Percentiles rank a stretch among this genome's conserved stretches.
phyloP scores from a whole-genome alignment of 257 asterid species.

The Scutellaria barbata region DNA sequence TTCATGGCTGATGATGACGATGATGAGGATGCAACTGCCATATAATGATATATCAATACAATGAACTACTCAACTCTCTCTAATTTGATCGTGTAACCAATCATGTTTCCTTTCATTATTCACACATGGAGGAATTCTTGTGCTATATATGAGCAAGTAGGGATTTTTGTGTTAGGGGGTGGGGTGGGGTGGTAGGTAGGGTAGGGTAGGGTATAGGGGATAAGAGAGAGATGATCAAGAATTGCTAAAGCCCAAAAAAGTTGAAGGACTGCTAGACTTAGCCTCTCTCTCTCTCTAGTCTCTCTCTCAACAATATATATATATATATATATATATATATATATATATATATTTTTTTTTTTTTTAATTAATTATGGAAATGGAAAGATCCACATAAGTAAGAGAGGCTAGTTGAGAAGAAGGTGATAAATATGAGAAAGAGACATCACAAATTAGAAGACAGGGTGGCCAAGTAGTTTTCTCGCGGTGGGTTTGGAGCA shows the following conservation, averaged over 20 bases:
- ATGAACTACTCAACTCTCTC: not conserved
- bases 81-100: not conserved
- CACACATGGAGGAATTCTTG: conserved; percentile 22
- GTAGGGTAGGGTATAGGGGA: conserved; percentile 22
- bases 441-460: conserved; percentile 53
- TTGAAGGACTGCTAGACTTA: conserved; percentile 19
- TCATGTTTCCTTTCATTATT: not conserved
- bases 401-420: conserved; percentile 63
- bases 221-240: conserved; percentile 28
- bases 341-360: no score
- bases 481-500: conserved; percentile 82
- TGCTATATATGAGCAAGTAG: conserved; percentile 3
- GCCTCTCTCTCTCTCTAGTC: conserved; percentile 14
- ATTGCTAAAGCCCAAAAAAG: conserved; percentile 20
- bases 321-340: no score
- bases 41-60: conserved; percentile 13
- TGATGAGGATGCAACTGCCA: conserved; percentile 62
- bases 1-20: conserved; percentile 48
- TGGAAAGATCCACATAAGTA: conserved; percentile 60
- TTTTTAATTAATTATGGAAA: not conserved
- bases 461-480: conserved; percentile 57
- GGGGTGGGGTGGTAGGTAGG: conserved; percentile 10
- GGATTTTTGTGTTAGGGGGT: not conserved
- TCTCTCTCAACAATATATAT: no score
- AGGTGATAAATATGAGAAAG: conserved; percentile 57